These are phyloP conservation scores for Claviceps citrina DNA, from an alignment of 2,329 filamentous ascomycete genomes.

Conservation along the genomic window DNA sequence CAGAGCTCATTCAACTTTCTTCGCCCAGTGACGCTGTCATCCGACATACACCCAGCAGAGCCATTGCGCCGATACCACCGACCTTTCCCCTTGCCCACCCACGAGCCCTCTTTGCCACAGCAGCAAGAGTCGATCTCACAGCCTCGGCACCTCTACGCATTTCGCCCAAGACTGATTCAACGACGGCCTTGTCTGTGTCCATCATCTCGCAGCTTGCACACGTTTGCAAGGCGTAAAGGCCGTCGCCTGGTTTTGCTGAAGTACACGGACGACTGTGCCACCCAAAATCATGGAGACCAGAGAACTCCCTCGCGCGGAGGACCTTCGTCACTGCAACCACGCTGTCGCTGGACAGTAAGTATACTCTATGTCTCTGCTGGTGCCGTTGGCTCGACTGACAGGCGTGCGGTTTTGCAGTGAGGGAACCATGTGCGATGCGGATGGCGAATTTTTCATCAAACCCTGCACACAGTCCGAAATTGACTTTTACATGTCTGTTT, in stretches of 20 bases:
- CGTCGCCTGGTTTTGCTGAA: background rate
- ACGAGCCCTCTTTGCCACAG: background rate
- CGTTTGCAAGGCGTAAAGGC: background rate
- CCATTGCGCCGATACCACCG: background rate
- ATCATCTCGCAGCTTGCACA: background rate
- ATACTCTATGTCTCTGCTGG: background rate
- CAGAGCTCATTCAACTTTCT: too few species aligned
- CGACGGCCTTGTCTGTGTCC: background rate
- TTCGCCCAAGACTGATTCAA: background rate
- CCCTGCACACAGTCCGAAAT: constrained; percentile 79
- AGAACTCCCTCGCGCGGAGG: constrained; percentile 38
- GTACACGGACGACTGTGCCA: background rate
- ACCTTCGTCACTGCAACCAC: constrained; percentile 54
- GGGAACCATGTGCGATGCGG: constrained; percentile 70
- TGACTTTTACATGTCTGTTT: constrained; percentile 50
- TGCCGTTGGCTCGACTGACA: background rate
- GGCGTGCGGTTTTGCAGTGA: constrained; percentile 40
- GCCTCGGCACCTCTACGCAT: background rate
- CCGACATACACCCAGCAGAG: too few species aligned
- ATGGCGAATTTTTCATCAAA: constrained; percentile 82
- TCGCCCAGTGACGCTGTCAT: too few species aligned
- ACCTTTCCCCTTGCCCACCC: background rate
- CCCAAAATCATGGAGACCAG: constrained; percentile 15
- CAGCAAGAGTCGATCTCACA: background rate
- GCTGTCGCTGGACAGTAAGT: constrained; percentile 77